phyloP scores from a whole-genome alignment of 106 monocot species.

The Platanthera zijinensis region DNA sequence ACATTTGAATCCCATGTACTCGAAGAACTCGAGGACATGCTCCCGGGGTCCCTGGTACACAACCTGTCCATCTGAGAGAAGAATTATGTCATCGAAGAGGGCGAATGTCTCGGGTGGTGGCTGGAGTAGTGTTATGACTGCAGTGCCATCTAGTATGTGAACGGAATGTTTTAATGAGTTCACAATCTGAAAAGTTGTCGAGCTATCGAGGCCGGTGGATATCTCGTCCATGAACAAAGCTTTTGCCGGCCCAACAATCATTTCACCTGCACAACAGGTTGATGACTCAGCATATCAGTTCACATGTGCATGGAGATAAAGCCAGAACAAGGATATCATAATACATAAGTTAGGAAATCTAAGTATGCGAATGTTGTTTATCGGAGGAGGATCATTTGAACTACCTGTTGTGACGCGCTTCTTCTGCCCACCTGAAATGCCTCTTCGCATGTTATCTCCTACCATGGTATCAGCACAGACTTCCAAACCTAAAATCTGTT shows the following conservation, averaged over 20 bases:
- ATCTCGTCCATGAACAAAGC: conserved; percentile 37
- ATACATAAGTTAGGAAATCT: background rate
- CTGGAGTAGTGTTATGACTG: conserved; percentile 30
- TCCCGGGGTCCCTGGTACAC: conserved; percentile 34
- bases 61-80: conserved; percentile 33
- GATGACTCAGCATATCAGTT: background rate
- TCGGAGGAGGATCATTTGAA: background rate
- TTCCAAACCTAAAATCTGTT: conserved; percentile 28
- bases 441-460: conserved; percentile 23
- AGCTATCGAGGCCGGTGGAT: conserved; percentile 38
- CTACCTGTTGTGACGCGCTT: conserved; percentile 26
- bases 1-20: conserved; percentile 33
- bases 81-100: conserved; percentile 36
- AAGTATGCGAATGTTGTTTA: background rate
- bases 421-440: conserved; percentile 29
- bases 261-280: conserved; percentile 15
- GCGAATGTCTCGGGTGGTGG: conserved; percentile 33
- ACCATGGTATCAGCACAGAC: conserved; percentile 31
- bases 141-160: conserved; percentile 26
- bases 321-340: background rate
- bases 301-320: background rate
- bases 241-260: conserved; percentile 30
- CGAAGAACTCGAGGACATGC: conserved; percentile 34
- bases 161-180: conserved; percentile 24
- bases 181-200: conserved; percentile 32